Evolutionary conservation across 2,329 filamentous ascomycete species (phyloP), one percentile per base, ranked within the genome.

Genomic region (Colletotrichum nymphaeae): DNA sequence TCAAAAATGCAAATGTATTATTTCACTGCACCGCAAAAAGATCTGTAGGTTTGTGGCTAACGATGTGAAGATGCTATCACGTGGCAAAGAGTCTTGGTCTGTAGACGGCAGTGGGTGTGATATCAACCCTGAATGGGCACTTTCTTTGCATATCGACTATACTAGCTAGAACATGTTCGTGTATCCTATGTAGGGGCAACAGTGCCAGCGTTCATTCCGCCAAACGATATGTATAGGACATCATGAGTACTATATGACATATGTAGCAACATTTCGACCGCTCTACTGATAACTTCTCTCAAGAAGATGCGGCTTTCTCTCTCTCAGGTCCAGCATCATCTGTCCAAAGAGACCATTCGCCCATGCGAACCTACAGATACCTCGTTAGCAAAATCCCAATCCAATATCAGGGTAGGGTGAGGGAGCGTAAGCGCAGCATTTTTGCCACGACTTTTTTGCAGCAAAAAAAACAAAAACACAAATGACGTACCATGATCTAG

Each of bases 321-420:
- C 88, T 58, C 92, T 91, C 63, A 98, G 81, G 83, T 96, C 93
- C 35, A 97, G 82, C 69, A 97, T 89, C 73, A 94, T 94, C 84
- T 96, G 93, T 14, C 94, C 93, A 82, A 95, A 97, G n/a, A 97
- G 90, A 0, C 93, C 94, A 79, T 97, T 97, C 16, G 94, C 94
- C 94, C 94, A 97, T 0, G 94, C 93, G 80, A 97, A 97, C 93
- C 93, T 95, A 73, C 86, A 86, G 26, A 8, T 16, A 19, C 16
- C 16, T 16, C 3, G 2, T 72, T 28, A 69, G 69, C 32, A 46
- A 28, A 7, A 12, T 35, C 14, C 8, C 26, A 26, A 16, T 42
- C 52, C 52, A 14, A 9, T n/a, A 35, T 35, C 32, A 2, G 32
- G 32, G 30, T 9, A 11, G 2, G 32, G 32, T 11, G 11, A 35